Evolutionary conservation across 805 yeast genomes (phyloP).

Genomic region (Hemisphaericaspora nanyangensis): DNA sequence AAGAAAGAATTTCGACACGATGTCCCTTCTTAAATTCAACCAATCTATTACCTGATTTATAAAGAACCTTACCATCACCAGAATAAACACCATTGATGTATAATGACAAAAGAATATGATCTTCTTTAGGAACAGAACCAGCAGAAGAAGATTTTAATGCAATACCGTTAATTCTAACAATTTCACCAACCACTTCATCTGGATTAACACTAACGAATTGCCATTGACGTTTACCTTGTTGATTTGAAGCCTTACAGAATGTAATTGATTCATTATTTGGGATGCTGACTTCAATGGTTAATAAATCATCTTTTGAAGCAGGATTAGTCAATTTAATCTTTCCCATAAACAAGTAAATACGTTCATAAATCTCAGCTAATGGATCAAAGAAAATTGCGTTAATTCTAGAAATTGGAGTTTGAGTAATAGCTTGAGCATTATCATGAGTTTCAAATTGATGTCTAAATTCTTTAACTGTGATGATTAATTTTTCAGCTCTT

Average conservation of each 20-base stretch:
- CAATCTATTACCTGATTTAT: constrained; percentile 45
- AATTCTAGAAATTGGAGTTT: constrained; percentile 57
- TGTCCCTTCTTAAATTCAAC: constrained; percentile 46
- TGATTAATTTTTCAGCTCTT: constrained; percentile 66
- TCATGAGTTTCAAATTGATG: constrained; percentile 40
- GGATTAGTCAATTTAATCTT: constrained; percentile 33
- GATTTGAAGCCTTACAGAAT: constrained; percentile 70
- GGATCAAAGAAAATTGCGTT: constrained; percentile 65
- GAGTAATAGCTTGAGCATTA: too few species aligned
- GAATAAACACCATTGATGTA: constrained; percentile 60
- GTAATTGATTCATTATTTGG: constrained; percentile 46
- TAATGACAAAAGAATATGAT: constrained; percentile 50
- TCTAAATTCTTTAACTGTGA: constrained; percentile 71
- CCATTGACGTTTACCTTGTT: constrained; percentile 51
- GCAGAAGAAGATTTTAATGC: constrained; percentile 28
- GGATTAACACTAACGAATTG: constrained; percentile 69
- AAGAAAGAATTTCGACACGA: constrained; percentile 41
- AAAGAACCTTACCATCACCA: constrained; percentile 56
- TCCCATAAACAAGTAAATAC: constrained; percentile 58
- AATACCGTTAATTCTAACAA: constrained; percentile 60
- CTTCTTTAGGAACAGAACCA: constrained; percentile 36
- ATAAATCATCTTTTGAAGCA: constrained; percentile 33
- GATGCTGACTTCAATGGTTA: constrained; percentile 53
- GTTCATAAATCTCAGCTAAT: constrained; percentile 53
- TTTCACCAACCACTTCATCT: constrained; percentile 70